Evolutionary conservation across 1,139 yeast species (phyloP).

Genomic region (Sugiyamaella novakii): DNA sequence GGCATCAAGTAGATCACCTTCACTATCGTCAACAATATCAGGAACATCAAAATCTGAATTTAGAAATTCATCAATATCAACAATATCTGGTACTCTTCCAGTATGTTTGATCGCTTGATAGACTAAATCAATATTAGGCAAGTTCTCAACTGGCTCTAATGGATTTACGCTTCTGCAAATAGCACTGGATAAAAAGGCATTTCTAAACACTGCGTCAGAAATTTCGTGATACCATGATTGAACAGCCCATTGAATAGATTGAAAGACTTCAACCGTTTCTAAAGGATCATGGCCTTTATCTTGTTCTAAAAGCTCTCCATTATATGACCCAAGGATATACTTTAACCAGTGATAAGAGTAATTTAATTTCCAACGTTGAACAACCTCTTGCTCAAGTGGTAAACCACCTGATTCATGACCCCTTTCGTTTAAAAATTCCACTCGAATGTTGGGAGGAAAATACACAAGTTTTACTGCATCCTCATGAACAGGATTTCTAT

Average conservation of each 20-base stretch:
- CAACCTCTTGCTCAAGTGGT: slow-evolving; percentile 23
- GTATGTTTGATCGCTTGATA: slow-evolving; percentile 18
- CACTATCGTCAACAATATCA: slow-evolving; percentile 18
- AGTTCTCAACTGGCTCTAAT: slow-evolving; percentile 12
- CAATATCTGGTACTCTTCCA: slow-evolving; percentile 17
- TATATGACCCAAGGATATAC: slow-evolving; percentile 13
- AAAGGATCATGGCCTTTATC: slow-evolving; percentile 11
- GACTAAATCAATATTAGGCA: slow-evolving; percentile 17
- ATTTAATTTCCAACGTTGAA: slow-evolving; percentile 20
- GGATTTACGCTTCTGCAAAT: slow-evolving; percentile 3
- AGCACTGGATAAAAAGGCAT: slow-evolving; percentile 18
- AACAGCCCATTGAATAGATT: slow-evolving; percentile 22
- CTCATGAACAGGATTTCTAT: slow-evolving; percentile 16
- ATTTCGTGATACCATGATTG: slow-evolving; percentile 23
- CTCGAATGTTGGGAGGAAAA: slow-evolving; percentile 19
- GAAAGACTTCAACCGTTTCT: slow-evolving; percentile 12
- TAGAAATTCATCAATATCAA: slow-evolving; percentile 18
- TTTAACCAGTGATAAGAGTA: slow-evolving; percentile 20
- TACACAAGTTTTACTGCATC: slow-evolving; percentile 20
- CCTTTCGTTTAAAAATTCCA: slow-evolving; percentile 16
- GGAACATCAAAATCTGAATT: slow-evolving; percentile 19
- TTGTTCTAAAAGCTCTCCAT: slow-evolving; percentile 2
- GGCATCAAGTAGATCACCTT: slow-evolving; percentile 21
- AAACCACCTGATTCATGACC: slow-evolving; percentile 19
- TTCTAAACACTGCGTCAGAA: slow-evolving; percentile 13